Evolutionary conservation across 2,329 filamentous ascomycete genomes (phyloP).

Genomic region (Leptographium lundbergii): DNA sequence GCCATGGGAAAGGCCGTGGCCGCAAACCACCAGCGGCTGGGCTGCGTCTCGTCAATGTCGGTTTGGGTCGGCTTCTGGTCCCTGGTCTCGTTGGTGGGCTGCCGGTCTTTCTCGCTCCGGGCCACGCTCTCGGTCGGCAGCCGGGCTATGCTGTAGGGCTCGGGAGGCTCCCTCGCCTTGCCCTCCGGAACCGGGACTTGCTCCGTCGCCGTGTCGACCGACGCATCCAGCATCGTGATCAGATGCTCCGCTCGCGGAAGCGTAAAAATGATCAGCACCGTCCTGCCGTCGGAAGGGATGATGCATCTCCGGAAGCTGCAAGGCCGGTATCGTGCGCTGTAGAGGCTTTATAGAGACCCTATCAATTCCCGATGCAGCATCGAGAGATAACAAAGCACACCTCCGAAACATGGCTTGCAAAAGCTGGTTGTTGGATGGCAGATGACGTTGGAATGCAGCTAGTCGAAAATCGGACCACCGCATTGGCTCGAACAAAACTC

Average conservation of each 20-base stretch:
- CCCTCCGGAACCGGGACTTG: background rate
- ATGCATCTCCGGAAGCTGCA: too few species aligned
- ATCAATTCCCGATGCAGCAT: too few species aligned
- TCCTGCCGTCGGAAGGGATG: too few species aligned
- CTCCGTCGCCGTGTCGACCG: background rate
- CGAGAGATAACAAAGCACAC: too few species aligned
- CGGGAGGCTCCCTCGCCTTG: too few species aligned
- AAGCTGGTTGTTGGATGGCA: too few species aligned
- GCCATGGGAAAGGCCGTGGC: slow-evolving; percentile 61
- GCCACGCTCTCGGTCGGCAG: background rate
- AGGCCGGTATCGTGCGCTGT: too few species aligned
- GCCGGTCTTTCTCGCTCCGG: background rate
- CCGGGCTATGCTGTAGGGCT: background rate
- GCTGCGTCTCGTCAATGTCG: background rate
- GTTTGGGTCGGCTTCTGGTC: background rate
- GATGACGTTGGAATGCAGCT: background rate
- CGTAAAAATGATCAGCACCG: too few species aligned
- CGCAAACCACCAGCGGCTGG: slow-evolving; percentile 51
- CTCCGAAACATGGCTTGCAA: too few species aligned
- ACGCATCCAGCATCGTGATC: background rate
- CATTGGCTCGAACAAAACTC: background rate
- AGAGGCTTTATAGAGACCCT: too few species aligned
- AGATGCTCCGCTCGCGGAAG: too few species aligned
- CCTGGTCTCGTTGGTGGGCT: background rate
- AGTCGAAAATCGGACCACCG: background rate